Base-by-base conservation (phyloP, 768 basidiomycete genomes). In the Phaffia tasmanica region DNA sequence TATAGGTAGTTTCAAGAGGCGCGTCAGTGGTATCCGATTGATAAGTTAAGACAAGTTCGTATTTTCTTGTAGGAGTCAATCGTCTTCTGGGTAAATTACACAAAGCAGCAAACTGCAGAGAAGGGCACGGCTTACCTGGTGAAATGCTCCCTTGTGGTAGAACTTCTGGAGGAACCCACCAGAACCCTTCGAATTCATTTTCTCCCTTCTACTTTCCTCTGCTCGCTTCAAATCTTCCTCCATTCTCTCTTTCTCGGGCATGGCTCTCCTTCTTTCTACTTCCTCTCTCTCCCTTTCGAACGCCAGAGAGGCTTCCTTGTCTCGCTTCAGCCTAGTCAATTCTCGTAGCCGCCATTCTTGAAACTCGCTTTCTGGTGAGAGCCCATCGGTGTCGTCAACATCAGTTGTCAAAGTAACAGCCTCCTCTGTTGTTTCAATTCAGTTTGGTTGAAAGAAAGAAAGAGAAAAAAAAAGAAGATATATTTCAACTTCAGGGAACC, bases 101-200 rank as follows among this genome's bases (percentile, higher is more conserved):
- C 21, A 42, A 42, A 42, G 35, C 35, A 5, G 9, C 4, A 9
- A 54, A 5, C 4, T 54, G n/a, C 53, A 54, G 15, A 60, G 2
- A 51, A 15, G 60, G n/a, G 23, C 7, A 18, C 18, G 19, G 74
- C 81, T 42, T 67, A 88, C 92, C 83, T 93, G 89, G 76, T 95
- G 91, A 81, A 98, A 99, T 68, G 94, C 95, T 72, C 95, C 95
- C 77, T 94, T 97, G 80, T 99, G 95, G 85, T 91, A 98, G 75
- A 95, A 99, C 77, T 95, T 98, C 76, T 98, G 92, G 70, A 98
- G 76, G 78, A 98, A 98, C 74, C 85, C 88, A 74, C 91, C 66
- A 47, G 67, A 67, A 1, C 71, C 72, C 64, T 72, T 77, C 47
- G 71, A 71, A 42, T 42, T 42, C 77, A 93, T 94, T 63, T 88